Evolutionary conservation across 2,329 filamentous ascomycete genomes (phyloP).

Genomic region (Colletotrichum viniferum): DNA sequence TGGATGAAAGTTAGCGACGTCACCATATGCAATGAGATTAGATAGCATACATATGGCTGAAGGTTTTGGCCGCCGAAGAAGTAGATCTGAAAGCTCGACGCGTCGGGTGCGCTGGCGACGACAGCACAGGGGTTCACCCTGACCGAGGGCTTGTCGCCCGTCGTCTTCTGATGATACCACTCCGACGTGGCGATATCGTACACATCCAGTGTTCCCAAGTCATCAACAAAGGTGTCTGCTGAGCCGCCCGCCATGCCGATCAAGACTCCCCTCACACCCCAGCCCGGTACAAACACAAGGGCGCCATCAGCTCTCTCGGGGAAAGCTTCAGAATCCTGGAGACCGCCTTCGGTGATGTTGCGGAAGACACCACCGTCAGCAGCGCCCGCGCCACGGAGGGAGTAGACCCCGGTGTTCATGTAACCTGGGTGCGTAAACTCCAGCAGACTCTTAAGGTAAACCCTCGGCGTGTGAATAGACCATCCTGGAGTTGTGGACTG

Average conservation of each 20-base stretch:
- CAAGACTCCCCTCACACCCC: conserved; percentile 72
- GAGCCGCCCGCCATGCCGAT: conserved; percentile 76
- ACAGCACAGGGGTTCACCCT: conserved; percentile 76
- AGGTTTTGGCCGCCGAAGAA: conserved; percentile 80
- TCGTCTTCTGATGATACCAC: conserved; percentile 78
- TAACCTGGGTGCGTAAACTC: conserved; percentile 79
- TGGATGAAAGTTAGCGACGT: conserved; percentile 12
- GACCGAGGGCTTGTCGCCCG: conserved; percentile 64
- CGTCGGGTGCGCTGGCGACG: conserved; percentile 71
- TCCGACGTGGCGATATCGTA: conserved; percentile 73
- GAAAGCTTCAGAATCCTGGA: conserved; percentile 62
- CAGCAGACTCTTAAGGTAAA: conserved; percentile 76
- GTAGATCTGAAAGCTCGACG: conserved; percentile 78
- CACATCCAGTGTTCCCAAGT: conserved; percentile 65
- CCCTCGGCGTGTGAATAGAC: conserved; percentile 65
- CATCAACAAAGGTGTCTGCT: conserved; percentile 67
- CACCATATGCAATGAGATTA: too few species aligned
- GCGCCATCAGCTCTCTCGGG: conserved; percentile 76
- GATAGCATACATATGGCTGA: conserved; percentile 55
- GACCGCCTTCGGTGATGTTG: conserved; percentile 75
- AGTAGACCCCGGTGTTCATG: conserved; percentile 65
- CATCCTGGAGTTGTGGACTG: conserved; percentile 63
- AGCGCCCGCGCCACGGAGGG: conserved; percentile 59
- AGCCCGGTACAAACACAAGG: conserved; percentile 76
- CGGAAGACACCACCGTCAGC: conserved; percentile 68